Percentiles rank a stretch among this genome's conserved stretches.
These are phyloP conservation scores for Macadamia integrifolia DNA, from an alignment of 164 flowering plant genomes.

Conservation along the genomic window DNA sequence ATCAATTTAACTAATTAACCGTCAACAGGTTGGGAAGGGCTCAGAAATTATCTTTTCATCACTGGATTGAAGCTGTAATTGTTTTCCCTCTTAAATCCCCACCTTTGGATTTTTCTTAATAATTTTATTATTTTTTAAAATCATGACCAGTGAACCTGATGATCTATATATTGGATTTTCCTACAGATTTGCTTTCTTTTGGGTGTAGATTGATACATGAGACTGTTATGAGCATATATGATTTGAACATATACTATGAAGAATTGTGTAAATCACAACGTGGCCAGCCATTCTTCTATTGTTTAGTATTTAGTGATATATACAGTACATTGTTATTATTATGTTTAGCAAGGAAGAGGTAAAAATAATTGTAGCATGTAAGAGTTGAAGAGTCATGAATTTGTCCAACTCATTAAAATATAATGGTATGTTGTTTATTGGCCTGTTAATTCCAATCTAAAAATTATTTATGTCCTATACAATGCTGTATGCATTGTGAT, in stretches of 20 bases:
- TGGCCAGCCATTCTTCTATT: constrained; percentile 90
- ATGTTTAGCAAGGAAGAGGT: too few species aligned
- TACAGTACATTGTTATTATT: too few species aligned
- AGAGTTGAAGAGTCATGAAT: too few species aligned
- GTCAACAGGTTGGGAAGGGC: constrained; percentile 80
- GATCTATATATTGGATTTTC: not conserved
- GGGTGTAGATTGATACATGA: constrained; percentile 72
- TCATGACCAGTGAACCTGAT: not conserved
- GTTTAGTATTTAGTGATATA: constrained; percentile 29
- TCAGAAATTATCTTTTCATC: constrained; percentile 77
- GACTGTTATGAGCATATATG: constrained; percentile 77
- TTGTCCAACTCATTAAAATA: too few species aligned
- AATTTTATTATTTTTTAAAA: not conserved
- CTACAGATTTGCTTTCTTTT: too few species aligned
- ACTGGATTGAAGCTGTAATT: constrained; percentile 96
- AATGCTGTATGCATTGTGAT: too few species aligned
- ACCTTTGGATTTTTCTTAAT: not conserved
- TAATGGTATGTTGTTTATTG: too few species aligned
- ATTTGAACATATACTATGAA: constrained; percentile 68
- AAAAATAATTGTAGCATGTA: too few species aligned
- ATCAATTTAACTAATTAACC: too few species aligned
- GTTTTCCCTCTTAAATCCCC: too few species aligned
- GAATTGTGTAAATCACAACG: constrained; percentile 69
- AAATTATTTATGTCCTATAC: too few species aligned
- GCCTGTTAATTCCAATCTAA: too few species aligned